Percentiles rank a stretch among this genome's conserved stretches.
Evolutionary conservation across 805 yeast genomes (phyloP).

Genomic region (Ogataea trehaloabstinens): DNA sequence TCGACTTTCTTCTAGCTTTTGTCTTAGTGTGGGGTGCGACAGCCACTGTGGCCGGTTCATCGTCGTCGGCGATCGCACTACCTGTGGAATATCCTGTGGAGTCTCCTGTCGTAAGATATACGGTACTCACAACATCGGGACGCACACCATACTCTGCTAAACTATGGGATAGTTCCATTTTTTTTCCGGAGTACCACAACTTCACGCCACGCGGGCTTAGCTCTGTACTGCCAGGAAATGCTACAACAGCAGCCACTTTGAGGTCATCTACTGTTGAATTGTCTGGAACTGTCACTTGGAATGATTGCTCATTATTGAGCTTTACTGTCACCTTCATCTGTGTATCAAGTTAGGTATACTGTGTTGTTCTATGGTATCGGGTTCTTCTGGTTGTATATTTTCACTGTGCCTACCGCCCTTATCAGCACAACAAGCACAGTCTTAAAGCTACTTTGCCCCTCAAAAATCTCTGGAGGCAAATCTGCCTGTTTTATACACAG

Average conservation of each 20-base stretch:
- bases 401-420: no score
- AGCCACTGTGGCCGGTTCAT: constrained; percentile 12
- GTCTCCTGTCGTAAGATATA: constrained; percentile 29
- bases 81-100: constrained; percentile 21
- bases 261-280: constrained; percentile 53
- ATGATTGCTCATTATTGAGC: constrained; percentile 30
- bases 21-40: constrained; percentile 17
- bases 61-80: constrained; percentile 20
- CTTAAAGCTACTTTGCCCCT: no score
- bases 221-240: constrained; percentile 27
- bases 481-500: background rate
- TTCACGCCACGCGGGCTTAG: constrained; percentile 18
- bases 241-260: constrained; percentile 43
- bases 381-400: no score
- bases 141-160: constrained; percentile 29
- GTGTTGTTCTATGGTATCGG: no score
- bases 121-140: constrained; percentile 24
- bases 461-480: background rate
- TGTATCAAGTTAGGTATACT: background rate
- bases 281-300: constrained; percentile 48
- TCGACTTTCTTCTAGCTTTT: constrained; percentile 31
- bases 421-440: no score
- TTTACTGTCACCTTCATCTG: constrained; percentile 50
- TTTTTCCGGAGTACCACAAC: constrained; percentile 34
- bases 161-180: constrained; percentile 26